Conservation (phyloP, 371 early-diverging fungal species). For the Apophysomyces trapeziformis region DNA sequence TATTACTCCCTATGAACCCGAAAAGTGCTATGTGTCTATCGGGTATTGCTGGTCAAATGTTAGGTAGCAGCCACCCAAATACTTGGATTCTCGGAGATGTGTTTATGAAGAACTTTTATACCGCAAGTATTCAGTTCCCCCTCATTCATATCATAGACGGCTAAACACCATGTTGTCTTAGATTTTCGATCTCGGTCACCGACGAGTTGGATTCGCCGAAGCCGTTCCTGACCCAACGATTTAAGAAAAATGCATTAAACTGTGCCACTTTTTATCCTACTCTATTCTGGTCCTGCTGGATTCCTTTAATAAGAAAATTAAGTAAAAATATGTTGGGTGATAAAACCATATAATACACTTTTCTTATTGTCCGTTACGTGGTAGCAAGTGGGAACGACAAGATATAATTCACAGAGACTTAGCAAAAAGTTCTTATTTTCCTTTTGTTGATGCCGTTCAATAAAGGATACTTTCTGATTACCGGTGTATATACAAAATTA, state of each 20-base stretch:
- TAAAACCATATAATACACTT: no score
- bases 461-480: no score
- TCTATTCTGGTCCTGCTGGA: no score
- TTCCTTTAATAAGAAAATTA: no score
- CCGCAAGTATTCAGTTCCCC: constrained; percentile 47
- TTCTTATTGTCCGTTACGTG: no score
- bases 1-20: constrained; percentile 52
- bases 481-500: no score
- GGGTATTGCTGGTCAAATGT: constrained; percentile 60
- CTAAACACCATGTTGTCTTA: constrained; percentile 13
- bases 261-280: not conserved
- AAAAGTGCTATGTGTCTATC: constrained; percentile 63
- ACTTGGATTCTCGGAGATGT: constrained; percentile 84
- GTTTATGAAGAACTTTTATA: constrained; percentile 75
- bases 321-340: no score
- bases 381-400: no score
- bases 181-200: constrained; percentile 68
- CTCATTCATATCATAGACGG: not conserved
- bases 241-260: constrained; percentile 16
- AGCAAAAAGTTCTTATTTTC: no score
- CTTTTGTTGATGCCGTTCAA: no score
- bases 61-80: constrained; percentile 27
- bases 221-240: constrained; percentile 20
- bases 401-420: no score
- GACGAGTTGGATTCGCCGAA: constrained; percentile 72